Evolutionary conservation across 148 eudicot species (phyloP).

Genomic region (Hydrangea macrophylla): DNA sequence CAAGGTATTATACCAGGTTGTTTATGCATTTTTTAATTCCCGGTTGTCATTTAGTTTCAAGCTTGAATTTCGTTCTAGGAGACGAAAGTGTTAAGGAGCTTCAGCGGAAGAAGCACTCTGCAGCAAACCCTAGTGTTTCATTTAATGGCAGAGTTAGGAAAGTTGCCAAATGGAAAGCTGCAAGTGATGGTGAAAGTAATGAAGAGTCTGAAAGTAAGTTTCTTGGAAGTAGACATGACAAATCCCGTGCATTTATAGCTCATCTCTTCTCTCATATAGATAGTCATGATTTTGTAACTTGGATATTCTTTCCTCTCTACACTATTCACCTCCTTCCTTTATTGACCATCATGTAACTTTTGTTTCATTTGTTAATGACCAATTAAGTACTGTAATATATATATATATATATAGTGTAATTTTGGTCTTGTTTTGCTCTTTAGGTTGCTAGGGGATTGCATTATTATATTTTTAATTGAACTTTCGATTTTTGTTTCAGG

Average conservation of each 20-base stretch:
- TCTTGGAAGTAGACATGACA: constrained; percentile 12
- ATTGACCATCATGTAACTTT: too few species aligned
- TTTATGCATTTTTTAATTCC: constrained; percentile 13
- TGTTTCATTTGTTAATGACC: too few species aligned
- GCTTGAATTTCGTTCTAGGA: constrained; percentile 26
- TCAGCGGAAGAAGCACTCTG: constrained; percentile 70
- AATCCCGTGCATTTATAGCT: constrained; percentile 5
- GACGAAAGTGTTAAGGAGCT: constrained; percentile 75
- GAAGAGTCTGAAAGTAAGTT: constrained; percentile 70
- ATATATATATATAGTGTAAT: too few species aligned
- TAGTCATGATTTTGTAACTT: too few species aligned
- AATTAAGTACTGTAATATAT: too few species aligned
- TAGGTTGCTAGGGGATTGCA: too few species aligned
- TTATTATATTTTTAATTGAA: too few species aligned
- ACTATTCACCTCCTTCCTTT: too few species aligned
- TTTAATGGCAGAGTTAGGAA: constrained; percentile 84
- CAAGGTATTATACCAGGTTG: constrained; percentile 44
- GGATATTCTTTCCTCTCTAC: too few species aligned
- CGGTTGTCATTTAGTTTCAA: constrained; percentile 5
- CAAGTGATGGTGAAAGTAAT: constrained; percentile 73
- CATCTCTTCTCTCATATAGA: too few species aligned
- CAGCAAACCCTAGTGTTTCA: constrained; percentile 64
- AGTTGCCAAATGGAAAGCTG: constrained; percentile 72
- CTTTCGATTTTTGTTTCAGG: too few species aligned
- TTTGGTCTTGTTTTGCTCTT: too few species aligned